A percentile compares a stretch with the other conserved stretches of the same genome.
phyloP scores from a whole-genome alignment of 2,329 filamentous ascomycete genomes.

The Ambrosiella cleistominuta region DNA sequence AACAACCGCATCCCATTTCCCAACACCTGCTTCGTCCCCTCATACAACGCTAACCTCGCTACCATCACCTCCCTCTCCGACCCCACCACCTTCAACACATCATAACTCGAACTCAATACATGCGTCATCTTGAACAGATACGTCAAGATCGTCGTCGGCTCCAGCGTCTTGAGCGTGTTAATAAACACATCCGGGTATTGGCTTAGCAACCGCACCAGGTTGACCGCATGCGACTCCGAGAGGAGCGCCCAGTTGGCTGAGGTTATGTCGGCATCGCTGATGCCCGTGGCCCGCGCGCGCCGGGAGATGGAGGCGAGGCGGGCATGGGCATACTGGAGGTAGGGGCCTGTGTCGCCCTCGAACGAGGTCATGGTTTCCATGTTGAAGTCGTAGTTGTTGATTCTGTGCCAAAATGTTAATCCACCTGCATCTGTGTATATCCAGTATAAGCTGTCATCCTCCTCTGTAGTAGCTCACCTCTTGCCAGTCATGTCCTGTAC shows the following conservation, averaged over 20 bases:
- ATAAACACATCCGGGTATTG: slow-evolving; percentile 74
- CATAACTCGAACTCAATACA: slow-evolving; percentile 61
- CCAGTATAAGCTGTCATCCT: slow-evolving; percentile 1
- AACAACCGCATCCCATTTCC: slow-evolving; percentile 70
- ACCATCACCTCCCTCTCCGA: slow-evolving; percentile 54
- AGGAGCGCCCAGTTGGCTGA: slow-evolving; percentile 50
- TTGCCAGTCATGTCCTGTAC: slow-evolving; percentile 96
- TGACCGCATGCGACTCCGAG: slow-evolving; percentile 52
- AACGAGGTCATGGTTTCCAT: slow-evolving; percentile 70
- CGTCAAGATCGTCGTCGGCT: slow-evolving; percentile 40
- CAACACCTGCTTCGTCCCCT: slow-evolving; percentile 55
- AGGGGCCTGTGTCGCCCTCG: slow-evolving; percentile 71
- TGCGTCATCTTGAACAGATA: slow-evolving; percentile 83
- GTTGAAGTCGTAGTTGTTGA: slow-evolving; percentile 56
- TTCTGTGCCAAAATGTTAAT: slow-evolving; percentile 21
- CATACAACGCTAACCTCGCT: slow-evolving; percentile 63
- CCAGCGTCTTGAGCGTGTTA: slow-evolving; percentile 70
- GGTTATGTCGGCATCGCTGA: slow-evolving; percentile 39
- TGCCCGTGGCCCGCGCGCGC: slow-evolving; percentile 34
- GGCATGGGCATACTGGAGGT: slow-evolving; percentile 69
- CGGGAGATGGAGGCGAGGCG: slow-evolving; percentile 49
- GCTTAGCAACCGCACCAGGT: slow-evolving; percentile 57
- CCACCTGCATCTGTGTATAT: neutral
- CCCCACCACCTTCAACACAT: slow-evolving; percentile 66
- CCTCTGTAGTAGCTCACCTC: slow-evolving; percentile 20